These are phyloP conservation scores for Plenodomus tracheiphilus DNA, from an alignment of 2,329 filamentous ascomycete species.

Conservation along the genomic window DNA sequence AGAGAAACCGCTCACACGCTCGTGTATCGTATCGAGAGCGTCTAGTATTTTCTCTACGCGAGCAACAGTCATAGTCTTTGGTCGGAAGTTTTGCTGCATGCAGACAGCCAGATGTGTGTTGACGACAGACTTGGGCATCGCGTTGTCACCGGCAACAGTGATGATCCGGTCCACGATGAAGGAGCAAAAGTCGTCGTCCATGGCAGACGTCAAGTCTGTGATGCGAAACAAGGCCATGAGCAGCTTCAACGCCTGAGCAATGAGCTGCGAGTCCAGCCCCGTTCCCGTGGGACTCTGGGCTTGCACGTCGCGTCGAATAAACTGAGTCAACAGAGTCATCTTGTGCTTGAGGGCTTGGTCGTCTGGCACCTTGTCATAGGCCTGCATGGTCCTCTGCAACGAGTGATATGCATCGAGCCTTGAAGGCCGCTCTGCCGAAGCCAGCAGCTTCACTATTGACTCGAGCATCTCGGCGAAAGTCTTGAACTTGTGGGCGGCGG, in stretches of 20 bases:
- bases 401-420: constrained; percentile 86
- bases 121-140: constrained; percentile 74
- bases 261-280: constrained; percentile 67
- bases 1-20: constrained; percentile 76
- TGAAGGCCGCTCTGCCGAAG: constrained; percentile 69
- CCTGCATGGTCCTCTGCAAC: constrained; percentile 73
- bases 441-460: constrained; percentile 79
- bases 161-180: constrained; percentile 84
- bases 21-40: constrained; percentile 71
- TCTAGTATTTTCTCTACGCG: constrained; percentile 72
- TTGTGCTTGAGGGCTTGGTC: constrained; percentile 60
- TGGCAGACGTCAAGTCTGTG: constrained; percentile 66
- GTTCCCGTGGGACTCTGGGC: constrained; percentile 60
- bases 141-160: constrained; percentile 68
- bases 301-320: constrained; percentile 79
- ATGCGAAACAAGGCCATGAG: constrained; percentile 77
- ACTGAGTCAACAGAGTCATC: constrained; percentile 76
- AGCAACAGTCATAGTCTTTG: constrained; percentile 72
- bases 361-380: constrained; percentile 76
- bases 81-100: constrained; percentile 75
- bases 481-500: constrained; percentile 53
- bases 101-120: constrained; percentile 81
- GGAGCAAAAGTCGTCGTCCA: constrained; percentile 76
- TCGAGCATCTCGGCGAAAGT: constrained; percentile 81
- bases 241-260: constrained; percentile 76